Percentiles rank a stretch among this genome's conserved stretches.
Conservation (phyloP, 2,329 filamentous ascomycete species). For the Trichoderma breve region DNA sequence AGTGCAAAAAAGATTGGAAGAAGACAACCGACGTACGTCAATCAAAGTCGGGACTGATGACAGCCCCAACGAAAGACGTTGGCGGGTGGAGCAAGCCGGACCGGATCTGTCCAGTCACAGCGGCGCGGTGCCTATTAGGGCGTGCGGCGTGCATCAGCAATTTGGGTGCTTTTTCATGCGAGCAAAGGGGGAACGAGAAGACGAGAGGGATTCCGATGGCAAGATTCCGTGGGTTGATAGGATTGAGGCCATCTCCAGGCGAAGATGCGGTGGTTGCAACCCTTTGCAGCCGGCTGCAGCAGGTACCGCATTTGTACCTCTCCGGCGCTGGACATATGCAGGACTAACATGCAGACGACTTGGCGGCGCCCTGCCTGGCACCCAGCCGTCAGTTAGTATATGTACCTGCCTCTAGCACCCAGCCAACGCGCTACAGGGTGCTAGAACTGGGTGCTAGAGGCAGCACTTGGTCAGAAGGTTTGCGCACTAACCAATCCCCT, state of each 20-base stretch:
- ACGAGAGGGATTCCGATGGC: neutral
- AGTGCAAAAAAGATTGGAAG: neutral
- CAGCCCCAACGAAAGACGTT: neutral
- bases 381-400: neutral
- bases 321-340: neutral
- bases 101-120: conserved; percentile 1
- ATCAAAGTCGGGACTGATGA: neutral
- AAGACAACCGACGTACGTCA: neutral
- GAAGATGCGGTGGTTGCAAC: neutral
- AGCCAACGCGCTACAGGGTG: neutral
- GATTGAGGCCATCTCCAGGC: neutral
- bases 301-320: neutral
- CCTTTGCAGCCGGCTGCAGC: neutral
- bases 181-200: neutral
- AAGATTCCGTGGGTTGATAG: neutral
- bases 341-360: neutral
- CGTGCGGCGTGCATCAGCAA: neutral
- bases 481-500: conserved; percentile 10
- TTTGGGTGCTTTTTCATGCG: neutral
- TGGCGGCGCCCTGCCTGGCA: neutral
- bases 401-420: neutral
- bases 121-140: neutral
- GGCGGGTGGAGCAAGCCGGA: neutral
- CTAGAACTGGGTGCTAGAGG: neutral
- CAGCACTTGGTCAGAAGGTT: neutral